phyloP scores from a whole-genome alignment of 441 rosid species.

The Bruguiera hainesii region DNA sequence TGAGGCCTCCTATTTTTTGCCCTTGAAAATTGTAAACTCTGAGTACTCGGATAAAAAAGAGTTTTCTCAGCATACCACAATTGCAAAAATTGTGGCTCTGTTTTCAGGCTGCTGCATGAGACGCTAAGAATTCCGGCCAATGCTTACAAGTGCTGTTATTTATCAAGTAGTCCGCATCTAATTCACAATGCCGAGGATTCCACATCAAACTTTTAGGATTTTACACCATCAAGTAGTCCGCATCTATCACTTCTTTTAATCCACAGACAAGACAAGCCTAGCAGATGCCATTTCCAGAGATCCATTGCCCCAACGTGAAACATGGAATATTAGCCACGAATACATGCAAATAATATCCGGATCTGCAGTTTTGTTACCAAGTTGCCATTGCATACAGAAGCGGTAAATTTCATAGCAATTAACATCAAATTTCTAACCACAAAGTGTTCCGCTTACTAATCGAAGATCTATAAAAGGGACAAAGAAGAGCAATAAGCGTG shows the following conservation, averaged over 20 bases:
- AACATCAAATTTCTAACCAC: not conserved
- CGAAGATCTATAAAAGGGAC: not conserved
- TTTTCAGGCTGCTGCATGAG: too few species aligned
- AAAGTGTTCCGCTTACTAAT: not conserved
- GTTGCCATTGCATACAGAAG: slow-evolving; percentile 9
- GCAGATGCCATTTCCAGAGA: slow-evolving; percentile 4
- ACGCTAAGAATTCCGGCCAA: too few species aligned
- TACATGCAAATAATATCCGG: slow-evolving; percentile 17
- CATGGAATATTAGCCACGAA: not conserved
- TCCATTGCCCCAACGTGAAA: slow-evolving; percentile 9
- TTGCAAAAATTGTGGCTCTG: too few species aligned
- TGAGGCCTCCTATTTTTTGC: not conserved
- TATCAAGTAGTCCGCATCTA: too few species aligned
- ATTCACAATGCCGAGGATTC: too few species aligned
- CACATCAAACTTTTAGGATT: not conserved
- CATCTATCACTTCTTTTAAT: slow-evolving; percentile 11
- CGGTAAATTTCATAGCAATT: slow-evolving; percentile 3
- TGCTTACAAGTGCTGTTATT: too few species aligned
- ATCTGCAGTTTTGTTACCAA: slow-evolving; percentile 22
- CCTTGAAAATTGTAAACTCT: too few species aligned
- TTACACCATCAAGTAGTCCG: not conserved
- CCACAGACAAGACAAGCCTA: slow-evolving; percentile 30
- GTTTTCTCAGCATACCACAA: not conserved
- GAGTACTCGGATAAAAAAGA: not conserved
- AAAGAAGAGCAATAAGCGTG: slow-evolving; percentile 19